Evolutionary conservation across 768 basidiomycete genomes (phyloP).

Genomic region (Amanita polypyramis): DNA sequence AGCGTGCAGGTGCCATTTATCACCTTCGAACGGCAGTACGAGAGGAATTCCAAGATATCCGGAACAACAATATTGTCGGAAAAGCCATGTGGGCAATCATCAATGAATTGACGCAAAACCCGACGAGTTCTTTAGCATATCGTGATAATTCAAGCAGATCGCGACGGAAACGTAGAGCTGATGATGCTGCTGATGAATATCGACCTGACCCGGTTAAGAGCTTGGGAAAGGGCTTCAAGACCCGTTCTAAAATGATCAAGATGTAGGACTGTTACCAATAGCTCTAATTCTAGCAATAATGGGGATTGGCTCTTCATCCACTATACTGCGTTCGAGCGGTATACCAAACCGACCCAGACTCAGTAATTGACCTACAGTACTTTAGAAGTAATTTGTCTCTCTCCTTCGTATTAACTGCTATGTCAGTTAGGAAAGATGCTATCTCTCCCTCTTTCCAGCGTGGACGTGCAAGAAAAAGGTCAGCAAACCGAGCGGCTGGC

Average conservation of each 20-base stretch:
- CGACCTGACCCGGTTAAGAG: conserved; percentile 31
- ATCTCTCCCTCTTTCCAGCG: conserved; percentile 79
- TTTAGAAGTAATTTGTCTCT: conserved; percentile 82
- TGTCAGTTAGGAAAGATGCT: conserved; percentile 68
- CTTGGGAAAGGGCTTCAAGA: conserved; percentile 28
- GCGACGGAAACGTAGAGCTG: conserved; percentile 22
- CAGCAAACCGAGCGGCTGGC: conserved; percentile 72
- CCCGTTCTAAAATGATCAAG: conserved; percentile 28
- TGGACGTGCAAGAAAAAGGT: conserved; percentile 74
- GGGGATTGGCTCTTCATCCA: conserved; percentile 13
- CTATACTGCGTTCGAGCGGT: conserved; percentile 57
- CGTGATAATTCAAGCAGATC: conserved; percentile 12
- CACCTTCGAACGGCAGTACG: conserved; percentile 49
- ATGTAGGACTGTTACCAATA: not conserved
- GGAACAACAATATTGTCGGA: conserved; percentile 47
- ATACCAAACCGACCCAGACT: conserved; percentile 61
- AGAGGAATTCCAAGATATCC: conserved; percentile 48
- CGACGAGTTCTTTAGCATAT: conserved; percentile 18
- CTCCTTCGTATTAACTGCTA: conserved; percentile 78
- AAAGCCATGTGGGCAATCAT: conserved; percentile 51
- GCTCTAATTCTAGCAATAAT: not conserved
- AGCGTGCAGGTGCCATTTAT: conserved; percentile 45
- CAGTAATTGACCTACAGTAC: conserved; percentile 71
- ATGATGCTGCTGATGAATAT: conserved; percentile 35
- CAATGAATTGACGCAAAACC: conserved; percentile 25